A percentile compares a stretch with the other conserved stretches of the same genome.
Conservation (phyloP, 306 rosid genomes). For the Citrullus colocynthis region DNA sequence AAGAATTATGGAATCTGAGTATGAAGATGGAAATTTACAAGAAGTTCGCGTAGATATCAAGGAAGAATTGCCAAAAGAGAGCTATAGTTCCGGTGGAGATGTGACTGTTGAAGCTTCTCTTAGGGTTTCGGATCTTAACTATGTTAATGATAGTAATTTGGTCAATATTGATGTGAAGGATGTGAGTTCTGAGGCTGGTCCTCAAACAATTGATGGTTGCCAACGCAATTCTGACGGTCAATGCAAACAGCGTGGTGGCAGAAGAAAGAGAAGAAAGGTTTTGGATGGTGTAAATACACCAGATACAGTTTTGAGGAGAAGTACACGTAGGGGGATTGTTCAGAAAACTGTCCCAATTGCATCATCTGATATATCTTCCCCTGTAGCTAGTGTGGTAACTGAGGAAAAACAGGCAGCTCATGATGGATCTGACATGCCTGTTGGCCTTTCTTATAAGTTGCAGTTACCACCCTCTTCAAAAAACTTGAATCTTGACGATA, state of each 20-base stretch:
- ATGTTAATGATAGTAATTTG: slow-evolving; percentile 19
- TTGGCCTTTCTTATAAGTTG: slow-evolving; percentile 29
- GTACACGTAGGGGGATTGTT: slow-evolving; percentile 72
- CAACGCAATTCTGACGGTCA: slow-evolving; percentile 35
- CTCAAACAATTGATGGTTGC: slow-evolving; percentile 20
- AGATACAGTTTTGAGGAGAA: slow-evolving; percentile 75
- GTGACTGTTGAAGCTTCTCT: slow-evolving; percentile 15
- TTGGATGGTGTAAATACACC: slow-evolving; percentile 28
- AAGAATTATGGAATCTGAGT: slow-evolving; percentile 18
- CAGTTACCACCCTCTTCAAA: slow-evolving; percentile 77
- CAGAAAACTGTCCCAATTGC: slow-evolving; percentile 18
- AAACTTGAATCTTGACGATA: slow-evolving; percentile 49
- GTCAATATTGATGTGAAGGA: slow-evolving; percentile 29
- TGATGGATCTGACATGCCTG: slow-evolving; percentile 31
- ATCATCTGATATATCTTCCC: slow-evolving; percentile 24
- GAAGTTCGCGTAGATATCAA: slow-evolving; percentile 21
- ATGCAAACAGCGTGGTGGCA: slow-evolving; percentile 24
- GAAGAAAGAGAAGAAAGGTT: slow-evolving; percentile 52
- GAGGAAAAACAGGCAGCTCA: slow-evolving; percentile 40
- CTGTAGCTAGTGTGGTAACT: slow-evolving; percentile 40
- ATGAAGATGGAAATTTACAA: slow-evolving; percentile 16
- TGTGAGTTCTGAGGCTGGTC: slow-evolving; percentile 34
- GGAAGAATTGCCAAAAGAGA: slow-evolving; percentile 23
- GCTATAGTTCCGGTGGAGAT: slow-evolving; percentile 20
- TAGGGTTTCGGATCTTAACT: slow-evolving; percentile 17